phyloP scores from a whole-genome alignment of 2,329 filamentous ascomycete genomes.

The Pseudopyrenochaeta lycopersici region DNA sequence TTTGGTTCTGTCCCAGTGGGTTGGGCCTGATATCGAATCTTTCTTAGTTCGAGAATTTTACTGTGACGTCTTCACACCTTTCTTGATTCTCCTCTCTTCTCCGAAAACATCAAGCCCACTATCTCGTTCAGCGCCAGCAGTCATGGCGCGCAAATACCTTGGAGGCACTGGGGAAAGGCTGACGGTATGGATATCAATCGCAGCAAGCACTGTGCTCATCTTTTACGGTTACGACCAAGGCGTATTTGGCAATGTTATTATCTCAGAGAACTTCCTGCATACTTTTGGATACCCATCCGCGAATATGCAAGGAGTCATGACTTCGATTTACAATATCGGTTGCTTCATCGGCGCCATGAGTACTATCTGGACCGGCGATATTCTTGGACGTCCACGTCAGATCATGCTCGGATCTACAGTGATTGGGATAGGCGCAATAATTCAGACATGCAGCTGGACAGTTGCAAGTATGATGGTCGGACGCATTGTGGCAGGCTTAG shows the following conservation, averaged over 20 bases:
- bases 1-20: slow-evolving; percentile 10
- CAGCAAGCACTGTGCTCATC: slow-evolving; percentile 60
- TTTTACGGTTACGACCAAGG: slow-evolving; percentile 28
- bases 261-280: slow-evolving; percentile 40
- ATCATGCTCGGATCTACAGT: slow-evolving; percentile 65
- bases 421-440: slow-evolving; percentile 49
- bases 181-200: slow-evolving; percentile 63
- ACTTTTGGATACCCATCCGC: slow-evolving; percentile 40
- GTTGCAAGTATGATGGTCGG: slow-evolving; percentile 52
- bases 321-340: slow-evolving; percentile 54
- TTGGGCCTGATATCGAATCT: not conserved
- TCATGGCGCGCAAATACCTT: slow-evolving; percentile 59
- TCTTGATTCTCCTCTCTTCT: not conserved
- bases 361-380: slow-evolving; percentile 62
- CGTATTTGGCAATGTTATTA: slow-evolving; percentile 48
- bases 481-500: slow-evolving; percentile 55
- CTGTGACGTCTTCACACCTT: not conserved
- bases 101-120: not conserved
- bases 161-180: slow-evolving; percentile 60
- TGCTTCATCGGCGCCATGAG: slow-evolving; percentile 56
- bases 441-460: slow-evolving; percentile 48
- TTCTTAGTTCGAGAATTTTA: not conserved
- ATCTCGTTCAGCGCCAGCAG: not conserved
- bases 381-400: slow-evolving; percentile 64
- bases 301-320: slow-evolving; percentile 51